Evolutionary conservation across 768 basidiomycete genomes (phyloP).

Genomic region (Suillus tomentosus): DNA sequence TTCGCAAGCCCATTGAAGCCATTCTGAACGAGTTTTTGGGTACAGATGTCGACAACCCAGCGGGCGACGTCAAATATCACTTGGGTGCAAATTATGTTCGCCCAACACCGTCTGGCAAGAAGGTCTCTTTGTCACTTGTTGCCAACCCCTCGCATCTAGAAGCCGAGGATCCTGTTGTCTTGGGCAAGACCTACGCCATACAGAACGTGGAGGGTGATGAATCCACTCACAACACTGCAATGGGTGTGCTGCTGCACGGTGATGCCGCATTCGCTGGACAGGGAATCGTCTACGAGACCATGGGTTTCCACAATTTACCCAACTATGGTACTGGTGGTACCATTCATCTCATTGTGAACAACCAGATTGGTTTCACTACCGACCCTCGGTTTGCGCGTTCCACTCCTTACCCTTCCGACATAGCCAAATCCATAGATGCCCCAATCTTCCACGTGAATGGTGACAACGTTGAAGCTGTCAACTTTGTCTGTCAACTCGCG

Average conservation of each 20-base stretch:
- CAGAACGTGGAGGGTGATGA: conserved; percentile 95
- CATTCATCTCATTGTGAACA: conserved; percentile 97
- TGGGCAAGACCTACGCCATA: conserved; percentile 96
- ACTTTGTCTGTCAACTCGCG: conserved; percentile 96
- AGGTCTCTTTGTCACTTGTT: conserved; percentile 94
- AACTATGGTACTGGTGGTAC: conserved; percentile 98
- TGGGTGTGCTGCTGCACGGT: conserved; percentile 95
- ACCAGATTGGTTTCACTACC: conserved; percentile 99
- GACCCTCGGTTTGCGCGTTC: conserved; percentile 97
- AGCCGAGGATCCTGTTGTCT: conserved; percentile 96
- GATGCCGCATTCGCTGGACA: conserved; percentile 99
- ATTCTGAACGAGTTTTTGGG: conserved; percentile 97
- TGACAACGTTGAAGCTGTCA: conserved; percentile 97
- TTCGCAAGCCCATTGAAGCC: conserved; percentile 96
- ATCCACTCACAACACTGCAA: conserved; percentile 75
- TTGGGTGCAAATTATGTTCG: conserved; percentile 98
- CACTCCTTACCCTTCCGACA: conserved; percentile 96
- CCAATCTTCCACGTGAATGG: conserved; percentile 99
- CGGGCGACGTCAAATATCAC: conserved; percentile 99
- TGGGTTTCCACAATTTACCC: conserved; percentile 95
- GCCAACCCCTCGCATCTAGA: conserved; percentile 99
- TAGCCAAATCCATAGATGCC: conserved; percentile 97
- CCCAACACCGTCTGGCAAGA: conserved; percentile 97
- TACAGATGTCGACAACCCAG: conserved; percentile 71
- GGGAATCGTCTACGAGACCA: conserved; percentile 98